These are phyloP conservation scores for Penicillium psychrosexuale DNA, from an alignment of 2,329 filamentous ascomycete species.

Conservation along the genomic window DNA sequence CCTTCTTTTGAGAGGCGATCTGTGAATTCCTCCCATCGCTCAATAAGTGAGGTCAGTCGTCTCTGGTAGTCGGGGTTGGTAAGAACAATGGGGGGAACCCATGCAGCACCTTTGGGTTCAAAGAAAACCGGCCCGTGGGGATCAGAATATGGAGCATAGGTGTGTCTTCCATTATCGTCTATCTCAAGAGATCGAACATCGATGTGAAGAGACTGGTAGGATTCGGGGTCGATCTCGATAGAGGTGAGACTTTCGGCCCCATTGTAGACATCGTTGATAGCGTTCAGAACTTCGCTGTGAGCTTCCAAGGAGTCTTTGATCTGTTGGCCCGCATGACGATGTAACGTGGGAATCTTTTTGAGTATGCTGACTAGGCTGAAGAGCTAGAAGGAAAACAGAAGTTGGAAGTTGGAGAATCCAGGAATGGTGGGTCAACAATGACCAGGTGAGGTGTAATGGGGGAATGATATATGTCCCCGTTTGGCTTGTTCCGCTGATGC, in stretches of 20 bases:
- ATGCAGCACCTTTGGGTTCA: background rate
- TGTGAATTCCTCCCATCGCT: background rate
- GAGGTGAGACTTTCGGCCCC: background rate
- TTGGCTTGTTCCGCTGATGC: too few species aligned
- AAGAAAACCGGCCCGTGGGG: background rate
- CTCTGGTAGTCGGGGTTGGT: rapidly evolving
- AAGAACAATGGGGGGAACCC: background rate
- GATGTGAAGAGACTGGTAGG: background rate
- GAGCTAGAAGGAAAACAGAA: too few species aligned
- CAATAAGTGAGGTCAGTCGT: background rate
- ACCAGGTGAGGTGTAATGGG: too few species aligned
- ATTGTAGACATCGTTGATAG: background rate
- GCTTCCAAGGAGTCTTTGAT: too few species aligned
- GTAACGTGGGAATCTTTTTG: too few species aligned
- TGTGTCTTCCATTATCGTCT: background rate
- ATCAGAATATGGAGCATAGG: background rate
- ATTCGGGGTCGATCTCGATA: background rate
- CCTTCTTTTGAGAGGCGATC: background rate
- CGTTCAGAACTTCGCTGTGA: too few species aligned
- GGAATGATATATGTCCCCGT: too few species aligned
- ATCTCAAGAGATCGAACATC: background rate
- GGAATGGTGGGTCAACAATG: too few species aligned
- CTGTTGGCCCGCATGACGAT: too few species aligned
- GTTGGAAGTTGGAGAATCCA: too few species aligned
- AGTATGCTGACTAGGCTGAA: too few species aligned